Percentiles rank a stretch among this genome's conserved stretches.
phyloP scores from a whole-genome alignment of 2,329 filamentous ascomycete species.

The Myriangium duriaei region DNA sequence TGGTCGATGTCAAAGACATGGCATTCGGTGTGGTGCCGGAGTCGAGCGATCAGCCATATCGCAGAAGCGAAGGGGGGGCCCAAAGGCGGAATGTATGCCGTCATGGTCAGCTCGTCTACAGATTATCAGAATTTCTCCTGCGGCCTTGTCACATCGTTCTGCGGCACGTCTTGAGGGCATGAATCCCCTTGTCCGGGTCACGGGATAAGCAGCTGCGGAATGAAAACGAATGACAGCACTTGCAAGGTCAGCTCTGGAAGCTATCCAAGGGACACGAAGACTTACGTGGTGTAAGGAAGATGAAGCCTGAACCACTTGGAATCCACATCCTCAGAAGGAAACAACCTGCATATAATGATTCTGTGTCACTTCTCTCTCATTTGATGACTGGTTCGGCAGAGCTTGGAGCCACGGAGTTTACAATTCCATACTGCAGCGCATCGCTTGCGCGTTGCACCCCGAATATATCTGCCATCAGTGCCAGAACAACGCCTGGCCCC shows the following conservation, averaged over 20 bases:
- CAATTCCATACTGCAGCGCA: conserved; percentile 72
- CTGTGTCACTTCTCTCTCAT: too few relatives aligned
- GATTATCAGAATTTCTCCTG: conserved; percentile 68
- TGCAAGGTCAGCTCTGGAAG: conserved; percentile 16
- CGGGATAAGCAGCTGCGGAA: conserved; percentile 85
- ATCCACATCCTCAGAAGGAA: conserved; percentile 52
- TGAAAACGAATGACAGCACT: conserved; percentile 76
- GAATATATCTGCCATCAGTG: conserved; percentile 72
- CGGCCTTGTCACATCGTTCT: conserved; percentile 70
- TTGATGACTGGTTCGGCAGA: conserved; percentile 68
- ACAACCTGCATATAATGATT: conserved; percentile 69
- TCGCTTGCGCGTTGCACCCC: conserved; percentile 81
- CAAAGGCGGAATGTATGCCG: conserved; percentile 64
- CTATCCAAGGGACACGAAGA: conserved; percentile 11
- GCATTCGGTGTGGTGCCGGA: too few relatives aligned
- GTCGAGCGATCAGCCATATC: conserved; percentile 78
- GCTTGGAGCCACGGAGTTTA: conserved; percentile 70
- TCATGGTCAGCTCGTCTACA: conserved; percentile 67
- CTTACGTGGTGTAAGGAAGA: conserved; percentile 72
- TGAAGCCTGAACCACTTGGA: conserved; percentile 87
- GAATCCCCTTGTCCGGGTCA: conserved; percentile 77
- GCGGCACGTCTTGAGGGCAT: conserved; percentile 76
- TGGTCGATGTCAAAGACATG: too few relatives aligned
- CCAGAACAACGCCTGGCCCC: conserved; percentile 77
- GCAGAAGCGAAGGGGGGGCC: conserved; percentile 86